Evolutionary conservation across 345 rosid genomes (phyloP), one percentile per base, ranked within the genome.

Genomic region (Bretschneidera sinensis): DNA sequence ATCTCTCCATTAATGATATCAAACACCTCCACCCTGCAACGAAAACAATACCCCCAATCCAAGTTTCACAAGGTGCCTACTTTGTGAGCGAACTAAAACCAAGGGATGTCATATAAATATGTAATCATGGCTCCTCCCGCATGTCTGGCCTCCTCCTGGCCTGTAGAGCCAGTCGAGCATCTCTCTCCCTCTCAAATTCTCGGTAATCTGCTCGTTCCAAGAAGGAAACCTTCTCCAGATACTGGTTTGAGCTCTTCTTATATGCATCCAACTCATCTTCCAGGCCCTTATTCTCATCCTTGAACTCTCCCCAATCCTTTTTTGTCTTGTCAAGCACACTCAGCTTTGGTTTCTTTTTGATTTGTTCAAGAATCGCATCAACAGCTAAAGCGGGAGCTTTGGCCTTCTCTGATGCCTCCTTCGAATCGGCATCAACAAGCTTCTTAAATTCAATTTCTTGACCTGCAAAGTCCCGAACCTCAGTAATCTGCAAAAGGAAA

Each of bases 261-360:
- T 92, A 90, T 24, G 90, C 86, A 57, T 90, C 96, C 21, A 90
- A 70, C 77, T 92, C 95, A 0, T 90, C 95, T 71, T 87, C 97
- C 50, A 88, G 60, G 21, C 92, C 89, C 69, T 74, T 78, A 60
- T 92, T 81, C 63, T 89, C 98, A 2, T 86, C 97, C 78, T 92
- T 92, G 43, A 81, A 92, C 72, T 92, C 99, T 73, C 97, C 97
- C 99, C 95, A 92, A 66, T 87, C 97, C 78, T 81, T 86, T 71
- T 87, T 92, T 0, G 97, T 84, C 81, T 92, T 90, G 78, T 90
- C 97, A 18, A 91, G 78, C 51, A 88, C 98, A 15, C 98, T 91
- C 23, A 90, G 94, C 73, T 92, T 92, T 56, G 80, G 88, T 60
- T 92, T 89, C 82, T 91, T 90, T 80, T 76, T 89, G 14, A 92